phyloP scores from a whole-genome alignment of 352 stramenopile species.

The Phytophthora hybrid region DNA sequence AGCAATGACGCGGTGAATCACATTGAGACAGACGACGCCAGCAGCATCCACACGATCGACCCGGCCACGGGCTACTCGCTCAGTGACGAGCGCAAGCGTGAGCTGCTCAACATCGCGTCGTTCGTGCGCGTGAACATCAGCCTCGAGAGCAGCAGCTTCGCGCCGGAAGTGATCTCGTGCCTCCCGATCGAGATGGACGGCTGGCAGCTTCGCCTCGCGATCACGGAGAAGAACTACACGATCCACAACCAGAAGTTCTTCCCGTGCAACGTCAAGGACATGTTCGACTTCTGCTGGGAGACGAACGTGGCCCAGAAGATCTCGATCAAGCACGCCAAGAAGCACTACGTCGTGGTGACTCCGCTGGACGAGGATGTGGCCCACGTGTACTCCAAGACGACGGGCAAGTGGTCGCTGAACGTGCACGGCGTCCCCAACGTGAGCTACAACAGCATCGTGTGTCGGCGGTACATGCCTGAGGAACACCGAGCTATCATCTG shows the following conservation, averaged over 20 bases:
- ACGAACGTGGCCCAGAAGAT: slow-evolving; percentile 82
- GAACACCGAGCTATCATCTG: slow-evolving; percentile 79
- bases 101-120: slow-evolving; percentile 75
- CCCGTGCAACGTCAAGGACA: slow-evolving; percentile 73
- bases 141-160: slow-evolving; percentile 85
- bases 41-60: slow-evolving; percentile 56
- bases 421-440: slow-evolving; percentile 87
- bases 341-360: slow-evolving; percentile 85
- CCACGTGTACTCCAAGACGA: slow-evolving; percentile 87
- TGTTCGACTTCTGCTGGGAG: slow-evolving; percentile 91
- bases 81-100: slow-evolving; percentile 67
- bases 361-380: slow-evolving; percentile 76
- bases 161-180: slow-evolving; percentile 86
- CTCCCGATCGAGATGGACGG: slow-evolving; percentile 90
- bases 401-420: slow-evolving; percentile 84
- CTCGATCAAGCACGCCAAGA: slow-evolving; percentile 83
- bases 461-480: slow-evolving; percentile 60
- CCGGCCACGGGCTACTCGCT: slow-evolving; percentile 69
- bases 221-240: slow-evolving; percentile 91
- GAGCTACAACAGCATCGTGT: slow-evolving; percentile 89
- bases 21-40: slow-evolving; percentile 68
- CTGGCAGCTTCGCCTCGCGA: slow-evolving; percentile 84
- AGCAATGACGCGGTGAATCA: slow-evolving; percentile 55
- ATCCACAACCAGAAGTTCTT: slow-evolving; percentile 92
- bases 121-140: slow-evolving; percentile 87